These are phyloP conservation scores for Tuber microsphaerosporum DNA, from an alignment of 495 filamentous ascomycete species.

Conservation along the genomic window DNA sequence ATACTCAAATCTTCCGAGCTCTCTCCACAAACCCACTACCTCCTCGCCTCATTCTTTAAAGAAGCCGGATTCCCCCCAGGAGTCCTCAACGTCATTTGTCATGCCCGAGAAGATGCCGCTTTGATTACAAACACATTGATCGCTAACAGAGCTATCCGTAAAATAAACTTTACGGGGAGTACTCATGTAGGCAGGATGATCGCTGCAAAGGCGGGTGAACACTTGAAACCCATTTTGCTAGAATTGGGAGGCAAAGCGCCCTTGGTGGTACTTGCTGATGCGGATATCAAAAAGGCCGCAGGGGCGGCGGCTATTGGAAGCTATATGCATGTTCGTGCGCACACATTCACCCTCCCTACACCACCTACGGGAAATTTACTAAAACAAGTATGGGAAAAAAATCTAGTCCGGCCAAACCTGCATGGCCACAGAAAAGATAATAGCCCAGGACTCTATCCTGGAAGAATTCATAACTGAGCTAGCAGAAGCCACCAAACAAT, in stretches of 20 bases:
- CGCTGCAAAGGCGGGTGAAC: constrained; percentile 52
- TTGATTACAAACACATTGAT: constrained; percentile 55
- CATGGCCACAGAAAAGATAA: constrained; percentile 83
- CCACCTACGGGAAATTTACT: background rate
- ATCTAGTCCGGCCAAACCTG: constrained; percentile 70
- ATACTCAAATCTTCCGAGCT: constrained; percentile 73
- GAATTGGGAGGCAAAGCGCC: constrained; percentile 64
- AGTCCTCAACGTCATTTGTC: constrained; percentile 54
- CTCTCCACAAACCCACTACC: constrained; percentile 67
- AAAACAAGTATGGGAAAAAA: background rate
- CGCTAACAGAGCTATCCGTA: constrained; percentile 50
- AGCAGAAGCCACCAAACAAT: constrained; percentile 50
- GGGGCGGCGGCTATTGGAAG: constrained; percentile 49
- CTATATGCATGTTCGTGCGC: constrained; percentile 46
- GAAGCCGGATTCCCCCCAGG: constrained; percentile 65
- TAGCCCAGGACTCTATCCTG: constrained; percentile 66
- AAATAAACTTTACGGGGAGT: constrained; percentile 64
- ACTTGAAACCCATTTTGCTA: constrained; percentile 62
- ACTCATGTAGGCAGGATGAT: constrained; percentile 55
- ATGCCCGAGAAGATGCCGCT: constrained; percentile 50
- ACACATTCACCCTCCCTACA: background rate
- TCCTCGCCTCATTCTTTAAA: constrained; percentile 59
- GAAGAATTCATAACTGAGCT: constrained; percentile 60
- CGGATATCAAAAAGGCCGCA: constrained; percentile 56
- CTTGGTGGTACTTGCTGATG: constrained; percentile 60